Evolutionary conservation across 352 stramenopile species (phyloP), one percentile per base, ranked within the genome.

Genomic region (Blastocystis sp.): DNA sequence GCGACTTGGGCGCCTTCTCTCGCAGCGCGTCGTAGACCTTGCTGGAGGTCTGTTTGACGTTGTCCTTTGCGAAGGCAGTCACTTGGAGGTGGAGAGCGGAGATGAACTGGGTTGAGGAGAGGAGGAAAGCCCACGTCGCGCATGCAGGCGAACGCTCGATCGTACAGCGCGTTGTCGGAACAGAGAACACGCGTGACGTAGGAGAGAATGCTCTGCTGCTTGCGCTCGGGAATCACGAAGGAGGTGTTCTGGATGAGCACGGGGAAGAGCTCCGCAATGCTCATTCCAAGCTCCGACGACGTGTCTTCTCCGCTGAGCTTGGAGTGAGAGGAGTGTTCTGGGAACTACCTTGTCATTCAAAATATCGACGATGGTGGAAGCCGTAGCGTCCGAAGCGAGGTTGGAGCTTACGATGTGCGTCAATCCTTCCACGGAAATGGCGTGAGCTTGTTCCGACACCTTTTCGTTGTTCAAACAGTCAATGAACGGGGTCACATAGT

Each of bases 391-490:
- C 14, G 59, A 71, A 42, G 38, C 59, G n/a, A 71, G 59, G 59
- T 71, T 71, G 59, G 27, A 71, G 16, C 11, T 11, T 6, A 71
- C 8, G 24, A 71, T 44, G 32, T 71, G 29, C 11, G 27, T 11
- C 38, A 71, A 44, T 4, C 59, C 59, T 14, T 24, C 18, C 29
- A 71, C 59, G 36, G 59, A 9, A 71, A 71, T 71, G 8, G 27
- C 59, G 0, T 71, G 32, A 38, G 59, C 59, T 48, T 71, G 27
- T 27, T 14, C 24, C 4, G 24, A 46, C 59, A 71, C 59, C 0
- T 44, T 71, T 44, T 71, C 59, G 32, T 71, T 44, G 38, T 71
- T 71, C 59, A 71, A 44, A 71, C 59, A 71, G 14, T 71, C 59
- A 29, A 71, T 71, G n/a, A 71, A 71, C 7, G 59, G 59, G 8